phyloP scores from a whole-genome alignment of 2,329 filamentous ascomycete species.

The Exophiala sideris region DNA sequence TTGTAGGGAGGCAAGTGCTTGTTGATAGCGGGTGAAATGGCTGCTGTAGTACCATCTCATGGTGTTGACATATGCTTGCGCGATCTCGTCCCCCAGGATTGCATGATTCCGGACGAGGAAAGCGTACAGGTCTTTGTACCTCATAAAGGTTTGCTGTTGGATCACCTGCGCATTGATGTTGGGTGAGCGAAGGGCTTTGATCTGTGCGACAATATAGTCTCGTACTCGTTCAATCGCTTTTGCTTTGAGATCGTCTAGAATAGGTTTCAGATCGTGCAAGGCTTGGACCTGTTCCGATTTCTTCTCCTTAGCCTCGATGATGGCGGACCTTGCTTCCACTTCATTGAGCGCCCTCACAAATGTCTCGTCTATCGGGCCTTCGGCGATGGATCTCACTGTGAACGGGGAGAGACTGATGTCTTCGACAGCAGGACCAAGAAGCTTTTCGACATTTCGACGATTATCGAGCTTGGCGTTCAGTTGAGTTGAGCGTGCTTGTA shows the following conservation, averaged over 20 bases:
- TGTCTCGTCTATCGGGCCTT: slow-evolving; percentile 82
- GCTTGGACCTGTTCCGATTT: slow-evolving; percentile 67
- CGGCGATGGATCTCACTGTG: slow-evolving; percentile 78
- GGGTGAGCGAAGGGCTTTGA: slow-evolving; percentile 88
- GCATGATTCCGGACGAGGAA: slow-evolving; percentile 82
- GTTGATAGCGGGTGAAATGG: slow-evolving; percentile 84
- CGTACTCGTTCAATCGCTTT: slow-evolving; percentile 88
- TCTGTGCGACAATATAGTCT: slow-evolving; percentile 89
- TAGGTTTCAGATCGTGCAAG: slow-evolving; percentile 75
- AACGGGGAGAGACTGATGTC: slow-evolving; percentile 84
- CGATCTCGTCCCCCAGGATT: slow-evolving; percentile 82
- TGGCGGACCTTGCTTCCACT: slow-evolving; percentile 71
- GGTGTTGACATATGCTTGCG: slow-evolving; percentile 91
- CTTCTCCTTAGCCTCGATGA: slow-evolving; percentile 65
- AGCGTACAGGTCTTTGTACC: slow-evolving; percentile 80
- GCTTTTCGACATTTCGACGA: slow-evolving; percentile 81
- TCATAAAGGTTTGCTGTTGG: slow-evolving; percentile 85
- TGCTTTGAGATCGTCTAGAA: slow-evolving; percentile 74
- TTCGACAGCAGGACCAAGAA: slow-evolving; percentile 83
- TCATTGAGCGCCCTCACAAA: slow-evolving; percentile 84
- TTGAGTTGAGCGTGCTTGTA: slow-evolving; percentile 80
- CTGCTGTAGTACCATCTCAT: slow-evolving; percentile 98
- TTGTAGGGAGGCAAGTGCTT: slow-evolving; percentile 78
- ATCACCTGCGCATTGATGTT: slow-evolving; percentile 97
- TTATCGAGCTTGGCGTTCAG: slow-evolving; percentile 85